Evolutionary conservation across 305 asterid species (phyloP).

Genomic region (Stenogyne calaminthoides): DNA sequence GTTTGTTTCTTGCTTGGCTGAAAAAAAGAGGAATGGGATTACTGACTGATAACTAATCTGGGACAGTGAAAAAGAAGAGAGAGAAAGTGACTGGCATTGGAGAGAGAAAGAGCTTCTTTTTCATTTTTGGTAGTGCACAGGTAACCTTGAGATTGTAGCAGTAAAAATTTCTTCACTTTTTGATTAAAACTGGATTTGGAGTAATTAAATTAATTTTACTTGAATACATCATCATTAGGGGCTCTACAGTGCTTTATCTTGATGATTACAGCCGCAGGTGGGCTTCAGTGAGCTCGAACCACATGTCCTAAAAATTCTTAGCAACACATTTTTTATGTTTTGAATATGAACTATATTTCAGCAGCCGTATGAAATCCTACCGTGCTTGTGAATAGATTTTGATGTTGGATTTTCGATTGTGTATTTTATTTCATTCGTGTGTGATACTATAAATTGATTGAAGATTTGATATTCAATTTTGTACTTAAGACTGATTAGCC

Average conservation of each 20-base stretch:
- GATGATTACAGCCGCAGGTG: background rate
- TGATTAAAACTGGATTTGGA: constrained; percentile 18
- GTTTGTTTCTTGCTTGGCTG: constrained; percentile 40
- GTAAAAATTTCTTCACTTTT: constrained; percentile 32
- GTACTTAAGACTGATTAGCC: no score
- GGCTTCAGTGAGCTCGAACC: background rate
- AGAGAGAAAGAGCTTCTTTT: constrained; percentile 15
- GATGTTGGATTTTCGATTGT: no score
- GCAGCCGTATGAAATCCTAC: no score
- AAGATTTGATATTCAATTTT: no score
- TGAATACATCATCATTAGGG: constrained; percentile 25
- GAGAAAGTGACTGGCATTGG: constrained; percentile 42
- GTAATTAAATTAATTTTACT: constrained; percentile 40
- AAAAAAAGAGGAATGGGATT: constrained; percentile 43
- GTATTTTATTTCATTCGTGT: no score
- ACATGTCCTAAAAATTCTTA: constrained; percentile 3
- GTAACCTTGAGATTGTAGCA: constrained; percentile 41
- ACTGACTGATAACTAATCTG: constrained; percentile 51
- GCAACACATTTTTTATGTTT: no score
- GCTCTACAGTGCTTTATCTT: background rate
- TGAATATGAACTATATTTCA: no score
- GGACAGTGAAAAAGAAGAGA: constrained; percentile 33
- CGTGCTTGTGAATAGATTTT: no score
- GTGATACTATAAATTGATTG: no score
- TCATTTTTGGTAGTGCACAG: constrained; percentile 36